phyloP scores from a whole-genome alignment of 2,329 filamentous ascomycete species.

The Didymella keratinophila region DNA sequence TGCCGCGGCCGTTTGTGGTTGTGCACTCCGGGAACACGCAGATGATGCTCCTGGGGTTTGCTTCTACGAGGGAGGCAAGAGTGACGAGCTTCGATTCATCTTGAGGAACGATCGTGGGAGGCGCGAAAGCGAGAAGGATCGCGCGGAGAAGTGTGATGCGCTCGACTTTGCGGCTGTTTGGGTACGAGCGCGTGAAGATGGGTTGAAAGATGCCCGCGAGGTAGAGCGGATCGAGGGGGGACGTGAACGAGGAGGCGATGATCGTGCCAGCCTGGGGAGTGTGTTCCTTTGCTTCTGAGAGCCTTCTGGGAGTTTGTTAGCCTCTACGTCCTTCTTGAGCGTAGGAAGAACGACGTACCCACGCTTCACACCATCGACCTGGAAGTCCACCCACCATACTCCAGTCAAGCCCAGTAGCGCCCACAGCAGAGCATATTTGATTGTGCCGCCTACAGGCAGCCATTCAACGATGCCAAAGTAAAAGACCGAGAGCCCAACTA shows the following conservation, averaged over 20 bases:
- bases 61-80: conserved; percentile 62
- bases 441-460: conserved; percentile 72
- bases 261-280: conserved; percentile 81
- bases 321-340: background rate
- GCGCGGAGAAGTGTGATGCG: conserved; percentile 79
- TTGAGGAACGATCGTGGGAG: conserved; percentile 55
- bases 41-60: conserved; percentile 77
- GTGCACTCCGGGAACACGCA: conserved; percentile 93
- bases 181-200: conserved; percentile 88
- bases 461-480: conserved; percentile 87
- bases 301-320: conserved; percentile 24
- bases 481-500: conserved; percentile 69
- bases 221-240: conserved; percentile 91
- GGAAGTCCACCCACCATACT: conserved; percentile 98
- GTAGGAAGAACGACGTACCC: conserved; percentile 63
- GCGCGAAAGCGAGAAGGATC: conserved; percentile 74
- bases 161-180: conserved; percentile 74
- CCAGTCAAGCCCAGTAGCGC: conserved; percentile 85
- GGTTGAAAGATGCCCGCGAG: conserved; percentile 96
- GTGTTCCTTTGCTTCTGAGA: conserved; percentile 56
- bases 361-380: conserved; percentile 94
- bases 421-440: conserved; percentile 89
- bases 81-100: conserved; percentile 45
- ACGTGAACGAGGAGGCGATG: conserved; percentile 90
- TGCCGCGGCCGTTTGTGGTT: conserved; percentile 90